Conservation (phyloP, 1,284 basidiomycete species). For the Tilletia setariae region DNA sequence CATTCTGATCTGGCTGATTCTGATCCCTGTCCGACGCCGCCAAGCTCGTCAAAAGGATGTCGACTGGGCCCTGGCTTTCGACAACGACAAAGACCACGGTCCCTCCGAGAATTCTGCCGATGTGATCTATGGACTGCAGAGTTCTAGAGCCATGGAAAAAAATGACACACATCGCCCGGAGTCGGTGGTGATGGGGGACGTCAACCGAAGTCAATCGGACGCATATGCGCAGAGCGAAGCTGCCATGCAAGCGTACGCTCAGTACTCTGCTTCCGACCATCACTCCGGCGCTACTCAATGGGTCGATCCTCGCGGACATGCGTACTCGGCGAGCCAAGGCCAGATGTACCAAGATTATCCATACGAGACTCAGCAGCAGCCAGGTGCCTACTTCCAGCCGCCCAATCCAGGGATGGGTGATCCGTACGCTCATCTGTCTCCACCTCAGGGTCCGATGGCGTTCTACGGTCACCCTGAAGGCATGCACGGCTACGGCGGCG, state of each 20-base stretch:
- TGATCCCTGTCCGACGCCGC: conserved; percentile 17
- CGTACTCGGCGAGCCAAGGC: background rate
- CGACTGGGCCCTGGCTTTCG: conserved; percentile 15
- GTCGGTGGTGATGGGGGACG: background rate
- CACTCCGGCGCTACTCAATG: background rate
- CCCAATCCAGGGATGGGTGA: background rate
- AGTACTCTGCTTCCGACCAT: background rate
- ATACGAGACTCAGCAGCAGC: background rate
- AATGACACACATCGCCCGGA: background rate
- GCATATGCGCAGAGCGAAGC: background rate
- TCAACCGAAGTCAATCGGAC: background rate
- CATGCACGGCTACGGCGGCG: too few relatives aligned
- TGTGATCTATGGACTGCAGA: background rate
- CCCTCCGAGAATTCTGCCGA: conserved; percentile 9
- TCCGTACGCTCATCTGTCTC: background rate
- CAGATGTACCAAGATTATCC: background rate
- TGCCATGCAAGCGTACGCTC: background rate
- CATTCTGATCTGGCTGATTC: conserved; percentile 12
- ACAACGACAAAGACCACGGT: conserved; percentile 15
- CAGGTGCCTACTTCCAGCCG: background rate
- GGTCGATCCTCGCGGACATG: conserved; percentile 1
- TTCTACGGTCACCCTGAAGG: background rate
- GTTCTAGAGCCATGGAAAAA: background rate
- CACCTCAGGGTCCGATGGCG: background rate
- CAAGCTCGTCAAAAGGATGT: conserved; percentile 15